phyloP scores from a whole-genome alignment of 352 stramenopile genomes.

The Globisporangium cederbergense region DNA sequence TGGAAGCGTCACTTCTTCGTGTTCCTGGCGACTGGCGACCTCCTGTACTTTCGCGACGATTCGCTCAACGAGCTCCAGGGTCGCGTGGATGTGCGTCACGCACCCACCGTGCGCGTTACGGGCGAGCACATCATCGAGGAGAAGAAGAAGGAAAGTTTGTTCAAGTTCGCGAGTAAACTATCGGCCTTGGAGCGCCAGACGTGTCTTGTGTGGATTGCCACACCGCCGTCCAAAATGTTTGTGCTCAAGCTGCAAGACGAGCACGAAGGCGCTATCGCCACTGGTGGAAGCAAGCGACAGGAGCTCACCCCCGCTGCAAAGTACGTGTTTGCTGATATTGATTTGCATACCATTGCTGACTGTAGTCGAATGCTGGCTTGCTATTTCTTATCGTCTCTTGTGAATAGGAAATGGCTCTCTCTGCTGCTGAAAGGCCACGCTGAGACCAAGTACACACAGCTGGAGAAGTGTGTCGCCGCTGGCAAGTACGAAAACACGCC shows the following conservation, averaged over 20 bases:
- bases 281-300: conserved; percentile 19
- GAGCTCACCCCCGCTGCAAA: conserved; percentile 66
- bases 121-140: conserved; percentile 71
- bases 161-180: conserved; percentile 67
- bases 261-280: conserved; percentile 31
- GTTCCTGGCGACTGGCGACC: conserved; percentile 65
- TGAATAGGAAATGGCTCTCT: conserved; percentile 58
- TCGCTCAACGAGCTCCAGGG: conserved; percentile 67
- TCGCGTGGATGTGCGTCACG: conserved; percentile 72
- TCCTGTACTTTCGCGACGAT: conserved; percentile 80
- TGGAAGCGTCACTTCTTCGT: conserved; percentile 85
- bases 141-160: conserved; percentile 69
- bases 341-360: neutral
- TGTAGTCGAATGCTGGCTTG: neutral
- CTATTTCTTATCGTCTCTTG: neutral
- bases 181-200: conserved; percentile 51
- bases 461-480: conserved; percentile 69
- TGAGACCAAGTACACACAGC: conserved; percentile 79
- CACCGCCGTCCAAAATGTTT: conserved; percentile 82
- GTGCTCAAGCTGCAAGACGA: conserved; percentile 75
- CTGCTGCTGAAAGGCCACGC: conserved; percentile 72
- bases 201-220: conserved; percentile 81
- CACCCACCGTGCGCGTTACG: conserved; percentile 73
- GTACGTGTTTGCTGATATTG: conserved; percentile 15
- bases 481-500: conserved; percentile 57